These are phyloP conservation scores for Hortaea werneckii DNA, from an alignment of 2,329 filamentous ascomycete species.

Conservation along the genomic window DNA sequence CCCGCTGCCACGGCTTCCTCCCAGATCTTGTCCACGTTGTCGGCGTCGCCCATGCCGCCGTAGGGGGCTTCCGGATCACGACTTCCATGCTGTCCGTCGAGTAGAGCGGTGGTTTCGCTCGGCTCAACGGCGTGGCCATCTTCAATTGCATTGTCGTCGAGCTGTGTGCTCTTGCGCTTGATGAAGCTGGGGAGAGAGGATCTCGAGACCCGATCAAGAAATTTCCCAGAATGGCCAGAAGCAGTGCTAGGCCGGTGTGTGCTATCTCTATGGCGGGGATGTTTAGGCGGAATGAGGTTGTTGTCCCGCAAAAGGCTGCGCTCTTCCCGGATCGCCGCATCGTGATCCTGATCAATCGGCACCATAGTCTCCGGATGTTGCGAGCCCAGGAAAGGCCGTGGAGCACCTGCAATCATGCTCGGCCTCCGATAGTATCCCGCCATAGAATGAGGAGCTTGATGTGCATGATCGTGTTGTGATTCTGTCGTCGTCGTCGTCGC, in stretches of 20 bases:
- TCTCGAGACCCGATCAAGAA: slow-evolving; percentile 9
- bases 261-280: slow-evolving; percentile 27
- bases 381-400: slow-evolving; percentile 60
- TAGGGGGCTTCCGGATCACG: slow-evolving; percentile 26
- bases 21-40: slow-evolving; percentile 64
- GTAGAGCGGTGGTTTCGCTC: slow-evolving; percentile 40
- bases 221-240: slow-evolving; percentile 8
- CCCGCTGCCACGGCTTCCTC: slow-evolving; percentile 73
- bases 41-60: slow-evolving; percentile 40
- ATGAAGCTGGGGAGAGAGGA: slow-evolving; percentile 9
- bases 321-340: slow-evolving; percentile 47
- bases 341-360: slow-evolving; percentile 39
- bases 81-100: slow-evolving; percentile 23
- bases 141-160: slow-evolving; percentile 15
- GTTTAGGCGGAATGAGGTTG: slow-evolving; percentile 45
- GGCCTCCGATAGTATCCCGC: slow-evolving; percentile 64
- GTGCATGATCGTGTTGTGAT: slow-evolving; percentile 6
- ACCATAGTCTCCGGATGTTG: slow-evolving; percentile 34
- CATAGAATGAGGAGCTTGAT: slow-evolving; percentile 37
- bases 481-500: slow-evolving; percentile 2
- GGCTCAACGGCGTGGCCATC: slow-evolving; percentile 5
- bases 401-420: slow-evolving; percentile 62
- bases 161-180: slow-evolving; percentile 21
- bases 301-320: slow-evolving; percentile 50
- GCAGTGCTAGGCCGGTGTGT: not conserved